Evolutionary conservation across 208 protist species (phyloP).

Genomic region (Tetramitus jugosus): DNA sequence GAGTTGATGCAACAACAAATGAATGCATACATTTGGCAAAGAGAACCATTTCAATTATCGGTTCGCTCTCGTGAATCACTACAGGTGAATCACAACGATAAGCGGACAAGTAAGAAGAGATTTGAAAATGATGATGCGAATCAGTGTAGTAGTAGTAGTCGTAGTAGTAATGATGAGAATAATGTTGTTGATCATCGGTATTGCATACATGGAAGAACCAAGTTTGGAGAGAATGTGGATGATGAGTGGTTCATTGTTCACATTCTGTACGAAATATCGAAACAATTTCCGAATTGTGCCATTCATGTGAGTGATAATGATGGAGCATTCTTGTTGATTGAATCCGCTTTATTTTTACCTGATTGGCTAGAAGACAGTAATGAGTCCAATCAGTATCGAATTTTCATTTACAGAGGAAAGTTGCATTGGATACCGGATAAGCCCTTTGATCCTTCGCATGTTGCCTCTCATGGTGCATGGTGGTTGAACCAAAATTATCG

Average conservation of each 20-base stretch:
- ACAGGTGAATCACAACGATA: neutral
- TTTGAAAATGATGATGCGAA: too few species aligned
- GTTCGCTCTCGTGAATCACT: neutral
- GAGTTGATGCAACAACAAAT: too few species aligned
- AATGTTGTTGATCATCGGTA: neutral
- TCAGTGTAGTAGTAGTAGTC: too few species aligned
- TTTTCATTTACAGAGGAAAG: constrained; percentile 19
- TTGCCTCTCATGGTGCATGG: too few species aligned
- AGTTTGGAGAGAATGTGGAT: constrained; percentile 10
- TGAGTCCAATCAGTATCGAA: neutral
- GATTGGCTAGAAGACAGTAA: neutral
- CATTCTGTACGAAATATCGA: neutral
- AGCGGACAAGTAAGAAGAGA: too few species aligned
- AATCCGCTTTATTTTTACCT: neutral
- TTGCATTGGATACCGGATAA: neutral
- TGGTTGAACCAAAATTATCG: too few species aligned
- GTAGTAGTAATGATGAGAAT: too few species aligned
- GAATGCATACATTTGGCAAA: constrained; percentile 6
- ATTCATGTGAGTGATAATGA: constrained; percentile 11
- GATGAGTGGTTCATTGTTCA: constrained; percentile 28
- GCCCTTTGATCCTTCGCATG: neutral
- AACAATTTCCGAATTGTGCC: neutral
- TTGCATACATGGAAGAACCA: constrained; percentile 13
- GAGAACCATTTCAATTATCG: too few species aligned
- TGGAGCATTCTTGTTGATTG: constrained; percentile 26